These are phyloP conservation scores for Cardamine chenopodiifolia DNA, from an alignment of 345 rosid genomes.

Conservation along the genomic window DNA sequence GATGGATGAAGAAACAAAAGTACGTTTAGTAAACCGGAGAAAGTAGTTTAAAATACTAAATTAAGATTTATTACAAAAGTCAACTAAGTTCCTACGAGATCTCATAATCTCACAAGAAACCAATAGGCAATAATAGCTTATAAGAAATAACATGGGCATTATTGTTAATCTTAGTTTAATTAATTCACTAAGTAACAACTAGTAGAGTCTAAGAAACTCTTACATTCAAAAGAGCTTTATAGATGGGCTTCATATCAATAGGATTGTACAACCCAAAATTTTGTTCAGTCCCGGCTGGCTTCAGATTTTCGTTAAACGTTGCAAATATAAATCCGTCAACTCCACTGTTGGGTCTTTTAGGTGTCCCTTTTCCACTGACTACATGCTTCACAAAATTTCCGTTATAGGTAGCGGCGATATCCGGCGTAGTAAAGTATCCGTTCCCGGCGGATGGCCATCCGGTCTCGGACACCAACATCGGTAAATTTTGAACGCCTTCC, in stretches of 20 bases:
- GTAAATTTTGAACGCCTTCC: slow-evolving; percentile 8
- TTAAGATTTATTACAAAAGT: not conserved
- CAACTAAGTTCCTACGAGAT: not conserved
- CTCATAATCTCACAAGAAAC: not conserved
- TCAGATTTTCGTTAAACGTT: slow-evolving; percentile 39
- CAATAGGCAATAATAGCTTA: not conserved
- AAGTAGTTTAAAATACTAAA: not conserved
- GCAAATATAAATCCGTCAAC: slow-evolving; percentile 29
- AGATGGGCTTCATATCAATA: slow-evolving; percentile 31
- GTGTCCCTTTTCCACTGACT: slow-evolving; percentile 37
- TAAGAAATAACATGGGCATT: not conserved
- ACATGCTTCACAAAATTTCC: slow-evolving; percentile 34
- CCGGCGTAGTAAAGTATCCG: slow-evolving; percentile 31
- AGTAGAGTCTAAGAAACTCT: not conserved
- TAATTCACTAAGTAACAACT: not conserved
- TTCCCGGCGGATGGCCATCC: slow-evolving; percentile 55
- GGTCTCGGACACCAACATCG: slow-evolving; percentile 38
- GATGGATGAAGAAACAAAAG: not conserved
- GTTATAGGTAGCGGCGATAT: slow-evolving; percentile 33
- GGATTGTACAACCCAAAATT: slow-evolving; percentile 43
- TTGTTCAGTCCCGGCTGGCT: slow-evolving; percentile 32
- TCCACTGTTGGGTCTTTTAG: slow-evolving; percentile 33
- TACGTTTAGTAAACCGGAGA: not conserved
- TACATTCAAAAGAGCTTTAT: slow-evolving; percentile 15
- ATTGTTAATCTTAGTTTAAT: not conserved